Evolutionary conservation across 495 filamentous ascomycete species (phyloP).

Genomic region (Daldinia vernicosa): DNA sequence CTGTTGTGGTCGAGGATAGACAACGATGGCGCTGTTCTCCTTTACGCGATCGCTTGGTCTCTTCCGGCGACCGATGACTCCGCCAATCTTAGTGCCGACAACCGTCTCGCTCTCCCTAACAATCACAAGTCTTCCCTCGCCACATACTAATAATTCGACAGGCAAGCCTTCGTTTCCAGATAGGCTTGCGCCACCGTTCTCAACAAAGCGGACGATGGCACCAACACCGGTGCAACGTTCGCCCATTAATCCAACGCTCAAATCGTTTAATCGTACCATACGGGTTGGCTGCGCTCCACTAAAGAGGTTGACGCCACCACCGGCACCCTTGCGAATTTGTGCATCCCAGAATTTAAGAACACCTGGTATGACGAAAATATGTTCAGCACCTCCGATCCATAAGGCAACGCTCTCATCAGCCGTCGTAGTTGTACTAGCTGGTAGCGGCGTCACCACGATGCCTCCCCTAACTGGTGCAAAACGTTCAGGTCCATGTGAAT

Average conservation of each 20-base stretch:
- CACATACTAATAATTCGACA: conserved; percentile 68
- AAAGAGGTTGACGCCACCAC: conserved; percentile 67
- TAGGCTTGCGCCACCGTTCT: conserved; percentile 42
- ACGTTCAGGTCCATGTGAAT: conserved; percentile 47
- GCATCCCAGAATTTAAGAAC: conserved; percentile 72
- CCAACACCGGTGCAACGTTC: conserved; percentile 69
- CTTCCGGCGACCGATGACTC: conserved; percentile 48
- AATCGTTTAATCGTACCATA: conserved; percentile 58
- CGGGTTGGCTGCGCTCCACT: conserved; percentile 57
- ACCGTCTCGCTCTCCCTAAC: conserved; percentile 59
- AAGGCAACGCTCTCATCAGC: conserved; percentile 72
- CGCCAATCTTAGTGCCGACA: conserved; percentile 47
- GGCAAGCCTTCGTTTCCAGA: conserved; percentile 55
- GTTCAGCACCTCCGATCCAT: conserved; percentile 70
- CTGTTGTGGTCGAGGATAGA: conserved; percentile 53
- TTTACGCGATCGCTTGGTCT: conserved; percentile 33
- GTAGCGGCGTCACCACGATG: conserved; percentile 64
- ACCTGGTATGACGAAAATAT: conserved; percentile 68
- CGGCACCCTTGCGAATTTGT: conserved; percentile 65
- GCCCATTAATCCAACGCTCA: conserved; percentile 67
- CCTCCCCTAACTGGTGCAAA: conserved; percentile 63
- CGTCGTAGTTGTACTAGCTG: conserved; percentile 57
- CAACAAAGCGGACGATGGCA: conserved; percentile 58
- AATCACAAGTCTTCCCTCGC: conserved; percentile 70
- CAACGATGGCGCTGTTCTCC: conserved; percentile 53